Percentiles rank a stretch among this genome's conserved stretches.
phyloP scores from a whole-genome alignment of 345 rosid species.

The Bruguiera gymnorhiza region DNA sequence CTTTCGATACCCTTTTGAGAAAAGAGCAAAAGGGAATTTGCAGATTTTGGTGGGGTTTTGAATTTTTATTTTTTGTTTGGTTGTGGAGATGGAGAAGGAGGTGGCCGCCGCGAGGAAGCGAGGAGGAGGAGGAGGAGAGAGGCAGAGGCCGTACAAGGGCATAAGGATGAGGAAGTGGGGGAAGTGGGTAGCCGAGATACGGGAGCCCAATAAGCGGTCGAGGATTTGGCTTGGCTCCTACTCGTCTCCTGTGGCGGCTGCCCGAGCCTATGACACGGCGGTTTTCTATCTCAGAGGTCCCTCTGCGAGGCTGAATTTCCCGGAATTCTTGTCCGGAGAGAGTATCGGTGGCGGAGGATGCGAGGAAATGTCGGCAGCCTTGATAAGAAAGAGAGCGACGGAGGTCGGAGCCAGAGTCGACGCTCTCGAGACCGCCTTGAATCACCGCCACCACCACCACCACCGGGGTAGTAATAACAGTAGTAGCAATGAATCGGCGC shows the following conservation, averaged over 20 bases:
- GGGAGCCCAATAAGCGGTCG: constrained; percentile 93
- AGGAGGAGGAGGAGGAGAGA: constrained; percentile 11
- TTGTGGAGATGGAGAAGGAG: neutral
- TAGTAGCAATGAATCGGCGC: constrained; percentile 8
- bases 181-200: constrained; percentile 98
- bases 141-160: constrained; percentile 73
- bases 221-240: constrained; percentile 98
- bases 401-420: constrained; percentile 95
- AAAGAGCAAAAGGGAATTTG: neutral
- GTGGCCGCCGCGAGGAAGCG: constrained; percentile 35
- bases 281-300: constrained; percentile 91
- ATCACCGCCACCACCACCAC: constrained; percentile 27
- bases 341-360: constrained; percentile 19
- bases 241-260: constrained; percentile 90
- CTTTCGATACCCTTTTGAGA: neutral
- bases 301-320: constrained; percentile 89
- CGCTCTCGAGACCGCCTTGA: constrained; percentile 59
- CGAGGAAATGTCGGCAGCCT: constrained; percentile 78
- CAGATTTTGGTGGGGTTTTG: neutral
- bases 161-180: constrained; percentile 99
- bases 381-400: constrained; percentile 76
- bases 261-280: constrained; percentile 95
- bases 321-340: constrained; percentile 67
- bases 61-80: neutral
- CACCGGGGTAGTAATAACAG: constrained; percentile 17